Evolutionary conservation across 345 rosid genomes (phyloP).

Genomic region (Mallotus nudiflorus): DNA sequence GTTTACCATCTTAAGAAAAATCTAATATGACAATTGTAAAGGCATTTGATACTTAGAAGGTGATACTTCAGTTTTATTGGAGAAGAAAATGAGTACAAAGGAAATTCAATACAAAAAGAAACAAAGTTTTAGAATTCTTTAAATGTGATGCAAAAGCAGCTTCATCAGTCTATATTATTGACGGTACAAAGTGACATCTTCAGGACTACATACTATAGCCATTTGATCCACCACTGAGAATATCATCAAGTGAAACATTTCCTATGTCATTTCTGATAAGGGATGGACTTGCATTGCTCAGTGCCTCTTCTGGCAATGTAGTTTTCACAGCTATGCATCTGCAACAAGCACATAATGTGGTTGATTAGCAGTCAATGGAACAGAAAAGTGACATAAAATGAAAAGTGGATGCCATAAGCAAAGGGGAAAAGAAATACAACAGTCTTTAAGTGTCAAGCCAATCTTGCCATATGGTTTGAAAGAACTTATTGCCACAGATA

Average conservation of each 20-base stretch:
- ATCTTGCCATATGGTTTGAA: neutral
- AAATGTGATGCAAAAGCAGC: conserved; percentile 17
- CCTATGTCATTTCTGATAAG: conserved; percentile 74
- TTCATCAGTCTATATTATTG: conserved; percentile 37
- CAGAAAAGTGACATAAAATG: conserved; percentile 4
- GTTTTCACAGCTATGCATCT: conserved; percentile 95
- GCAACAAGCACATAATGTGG: conserved; percentile 34
- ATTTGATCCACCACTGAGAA: conserved; percentile 81
- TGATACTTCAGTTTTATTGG: conserved; percentile 10
- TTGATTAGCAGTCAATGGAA: neutral
- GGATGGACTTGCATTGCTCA: conserved; percentile 67
- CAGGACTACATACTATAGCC: conserved; percentile 72
- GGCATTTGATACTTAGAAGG: conserved; percentile 5
- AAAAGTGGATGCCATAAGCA: neutral
- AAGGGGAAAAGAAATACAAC: neutral
- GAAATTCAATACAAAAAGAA: conserved; percentile 30
- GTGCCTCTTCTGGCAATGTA: conserved; percentile 64
- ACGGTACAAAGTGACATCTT: conserved; percentile 40
- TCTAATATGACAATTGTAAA: conserved; percentile 14
- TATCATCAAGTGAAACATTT: conserved; percentile 70
- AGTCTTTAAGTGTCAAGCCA: neutral
- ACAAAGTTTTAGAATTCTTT: conserved; percentile 16
- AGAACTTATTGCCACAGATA: conserved; percentile 6
- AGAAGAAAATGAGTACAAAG: conserved; percentile 24
- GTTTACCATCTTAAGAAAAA: conserved; percentile 12